Evolutionary conservation across 176 grass and related monocot genomes (phyloP).

Genomic region (Cymbopogon citratus): DNA sequence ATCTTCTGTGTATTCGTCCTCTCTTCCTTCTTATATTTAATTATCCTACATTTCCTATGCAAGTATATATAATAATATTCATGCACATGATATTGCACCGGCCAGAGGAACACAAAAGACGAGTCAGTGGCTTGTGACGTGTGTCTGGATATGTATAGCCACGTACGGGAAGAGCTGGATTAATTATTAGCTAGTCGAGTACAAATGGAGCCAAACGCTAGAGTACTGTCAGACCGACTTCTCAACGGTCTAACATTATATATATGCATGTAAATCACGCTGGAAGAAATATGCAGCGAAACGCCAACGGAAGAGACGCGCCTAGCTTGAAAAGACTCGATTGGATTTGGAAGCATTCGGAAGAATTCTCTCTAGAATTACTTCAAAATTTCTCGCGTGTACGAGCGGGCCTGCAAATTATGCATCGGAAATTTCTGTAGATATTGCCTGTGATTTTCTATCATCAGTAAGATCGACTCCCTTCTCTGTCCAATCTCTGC

Average conservation of each 20-base stretch:
- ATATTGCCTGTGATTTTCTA: too few relatives aligned
- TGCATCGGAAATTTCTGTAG: neutral
- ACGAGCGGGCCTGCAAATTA: neutral
- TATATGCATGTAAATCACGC: neutral
- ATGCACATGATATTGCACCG: too few relatives aligned
- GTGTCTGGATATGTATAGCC: too few relatives aligned
- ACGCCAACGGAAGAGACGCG: neutral
- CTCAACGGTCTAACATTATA: neutral
- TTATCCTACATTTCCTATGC: too few relatives aligned
- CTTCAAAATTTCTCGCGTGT: neutral
- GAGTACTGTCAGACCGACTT: neutral
- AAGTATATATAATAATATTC: too few relatives aligned
- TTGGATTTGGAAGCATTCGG: slow-evolving; percentile 6
- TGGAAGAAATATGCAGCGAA: neutral
- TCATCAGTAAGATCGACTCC: too few relatives aligned
- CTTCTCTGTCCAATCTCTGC: too few relatives aligned
- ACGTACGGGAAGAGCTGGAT: neutral
- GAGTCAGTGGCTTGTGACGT: too few relatives aligned
- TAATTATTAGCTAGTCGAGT: neutral
- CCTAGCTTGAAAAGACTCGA: neutral
- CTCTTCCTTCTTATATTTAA: too few relatives aligned
- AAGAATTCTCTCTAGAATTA: neutral
- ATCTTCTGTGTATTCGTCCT: too few relatives aligned
- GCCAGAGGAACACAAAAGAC: too few relatives aligned
- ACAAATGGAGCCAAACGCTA: neutral